Conservation (phyloP, 768 basidiomycete genomes). For the Neoboletus brunneissimus region DNA sequence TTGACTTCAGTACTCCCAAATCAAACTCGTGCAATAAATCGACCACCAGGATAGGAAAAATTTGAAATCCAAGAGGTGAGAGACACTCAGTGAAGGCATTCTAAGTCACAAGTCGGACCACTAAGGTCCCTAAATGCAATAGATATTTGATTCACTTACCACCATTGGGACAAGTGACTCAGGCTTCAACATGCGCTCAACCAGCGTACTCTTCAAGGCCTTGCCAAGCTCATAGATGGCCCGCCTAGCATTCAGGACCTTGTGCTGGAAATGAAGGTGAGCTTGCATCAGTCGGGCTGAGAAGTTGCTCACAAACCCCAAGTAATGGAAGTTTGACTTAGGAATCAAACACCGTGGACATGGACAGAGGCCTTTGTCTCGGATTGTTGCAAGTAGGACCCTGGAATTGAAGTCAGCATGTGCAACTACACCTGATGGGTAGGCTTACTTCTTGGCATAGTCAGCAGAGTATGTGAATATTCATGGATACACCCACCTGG, state of each 20-base stretch:
- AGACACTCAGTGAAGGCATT: background rate
- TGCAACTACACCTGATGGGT: background rate
- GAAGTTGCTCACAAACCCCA: background rate
- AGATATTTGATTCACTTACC: background rate
- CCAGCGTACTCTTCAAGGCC: background rate
- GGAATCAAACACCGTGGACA: background rate
- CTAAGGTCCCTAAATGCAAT: background rate
- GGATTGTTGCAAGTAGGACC: background rate
- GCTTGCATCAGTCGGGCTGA: background rate
- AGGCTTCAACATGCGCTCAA: background rate
- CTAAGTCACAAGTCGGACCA: background rate
- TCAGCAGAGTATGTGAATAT: background rate
- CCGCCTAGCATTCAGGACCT: background rate
- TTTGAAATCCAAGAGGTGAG: background rate
- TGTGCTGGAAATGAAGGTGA: background rate
- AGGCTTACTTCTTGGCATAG: background rate
- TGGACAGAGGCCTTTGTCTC: background rate
- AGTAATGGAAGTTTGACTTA: background rate
- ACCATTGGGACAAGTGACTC: background rate
- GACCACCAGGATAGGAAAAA: background rate
- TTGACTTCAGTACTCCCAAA: background rate
- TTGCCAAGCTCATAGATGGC: background rate
- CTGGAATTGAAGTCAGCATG: background rate
- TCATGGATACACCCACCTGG: background rate
- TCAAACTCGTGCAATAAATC: constrained; percentile 3